Conservation (phyloP, 1,139 yeast species). For the Scheffersomyces titani region DNA sequence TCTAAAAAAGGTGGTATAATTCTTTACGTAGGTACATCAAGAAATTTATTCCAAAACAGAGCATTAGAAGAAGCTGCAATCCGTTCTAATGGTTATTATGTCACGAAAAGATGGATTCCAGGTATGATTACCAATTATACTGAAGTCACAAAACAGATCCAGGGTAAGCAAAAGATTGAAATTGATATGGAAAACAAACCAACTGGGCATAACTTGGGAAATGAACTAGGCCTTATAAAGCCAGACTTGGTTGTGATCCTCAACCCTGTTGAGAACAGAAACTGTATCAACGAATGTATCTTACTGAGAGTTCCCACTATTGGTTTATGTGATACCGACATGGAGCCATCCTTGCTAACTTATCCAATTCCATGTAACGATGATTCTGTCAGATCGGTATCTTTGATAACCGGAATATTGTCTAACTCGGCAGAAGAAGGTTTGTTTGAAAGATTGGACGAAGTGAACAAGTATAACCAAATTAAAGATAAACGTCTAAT, state of each 20-base stretch:
- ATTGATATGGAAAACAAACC: constrained; percentile 44
- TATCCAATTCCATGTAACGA: constrained; percentile 97
- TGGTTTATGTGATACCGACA: constrained; percentile 91
- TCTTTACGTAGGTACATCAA: constrained; percentile 80
- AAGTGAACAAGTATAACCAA: constrained; percentile 32
- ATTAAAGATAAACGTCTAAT: background rate
- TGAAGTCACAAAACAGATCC: constrained; percentile 74
- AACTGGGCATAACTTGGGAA: constrained; percentile 56
- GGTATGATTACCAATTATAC: constrained; percentile 89
- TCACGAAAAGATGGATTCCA: constrained; percentile 88
- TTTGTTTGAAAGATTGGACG: constrained; percentile 52
- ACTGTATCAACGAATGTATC: constrained; percentile 79
- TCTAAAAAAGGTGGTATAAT: constrained; percentile 84
- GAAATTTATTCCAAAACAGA: constrained; percentile 66
- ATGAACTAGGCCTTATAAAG: constrained; percentile 56
- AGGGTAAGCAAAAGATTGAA: constrained; percentile 47
- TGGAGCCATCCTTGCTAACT: constrained; percentile 85
- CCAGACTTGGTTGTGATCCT: constrained; percentile 87
- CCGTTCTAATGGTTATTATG: constrained; percentile 77
- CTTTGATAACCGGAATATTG: constrained; percentile 77
- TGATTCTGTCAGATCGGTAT: constrained; percentile 82
- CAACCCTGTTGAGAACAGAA: constrained; percentile 87
- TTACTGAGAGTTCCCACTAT: constrained; percentile 86
- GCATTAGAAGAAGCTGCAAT: constrained; percentile 79
- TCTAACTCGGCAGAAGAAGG: constrained; percentile 87